A percentile compares a stretch with the other conserved stretches of the same genome.
phyloP scores from a whole-genome alignment of 2,329 filamentous ascomycete genomes.

The Coniochaeta sp. region DNA sequence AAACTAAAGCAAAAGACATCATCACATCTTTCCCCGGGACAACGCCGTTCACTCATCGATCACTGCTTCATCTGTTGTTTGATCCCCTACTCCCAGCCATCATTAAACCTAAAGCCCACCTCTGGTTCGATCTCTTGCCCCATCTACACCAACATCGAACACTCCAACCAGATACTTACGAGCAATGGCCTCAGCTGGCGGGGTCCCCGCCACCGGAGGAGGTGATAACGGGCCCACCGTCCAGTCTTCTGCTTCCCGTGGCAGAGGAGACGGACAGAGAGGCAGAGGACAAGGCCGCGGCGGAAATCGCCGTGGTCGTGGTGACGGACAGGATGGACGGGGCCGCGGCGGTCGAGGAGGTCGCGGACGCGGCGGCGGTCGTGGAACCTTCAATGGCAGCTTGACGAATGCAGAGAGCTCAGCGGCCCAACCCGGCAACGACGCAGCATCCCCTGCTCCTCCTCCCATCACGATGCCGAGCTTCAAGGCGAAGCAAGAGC shows the following conservation, averaged over 20 bases:
- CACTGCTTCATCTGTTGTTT: too few species aligned
- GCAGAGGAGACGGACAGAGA: constrained; percentile 25
- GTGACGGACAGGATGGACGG: constrained; percentile 23
- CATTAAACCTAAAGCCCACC: background rate
- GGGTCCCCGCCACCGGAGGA: background rate
- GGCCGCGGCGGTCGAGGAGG: constrained; percentile 10
- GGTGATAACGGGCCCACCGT: constrained; percentile 1
- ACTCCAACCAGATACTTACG: background rate
- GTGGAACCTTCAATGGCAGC: constrained; percentile 10
- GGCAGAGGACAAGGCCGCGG: constrained; percentile 30
- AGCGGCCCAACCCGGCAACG: constrained; percentile 5
- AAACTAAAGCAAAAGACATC: background rate
- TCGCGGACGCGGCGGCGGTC: constrained; percentile 9
- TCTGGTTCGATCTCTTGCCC: background rate
- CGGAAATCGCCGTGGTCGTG: constrained; percentile 27
- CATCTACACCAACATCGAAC: background rate
- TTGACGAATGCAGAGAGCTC: constrained; percentile 4
- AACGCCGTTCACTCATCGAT: too few species aligned
- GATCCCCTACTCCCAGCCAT: too few species aligned
- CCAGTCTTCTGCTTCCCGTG: constrained; percentile 10
- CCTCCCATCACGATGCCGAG: constrained; percentile 16
- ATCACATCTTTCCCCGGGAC: background rate
- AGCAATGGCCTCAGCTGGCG: constrained; percentile 7
- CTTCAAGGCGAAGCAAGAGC: constrained; percentile 17
- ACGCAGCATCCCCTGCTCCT: constrained; percentile 8